Evolutionary conservation across 306 rosid genomes (phyloP), one percentile per base, ranked within the genome.

Genomic region (Malus fusca): DNA sequence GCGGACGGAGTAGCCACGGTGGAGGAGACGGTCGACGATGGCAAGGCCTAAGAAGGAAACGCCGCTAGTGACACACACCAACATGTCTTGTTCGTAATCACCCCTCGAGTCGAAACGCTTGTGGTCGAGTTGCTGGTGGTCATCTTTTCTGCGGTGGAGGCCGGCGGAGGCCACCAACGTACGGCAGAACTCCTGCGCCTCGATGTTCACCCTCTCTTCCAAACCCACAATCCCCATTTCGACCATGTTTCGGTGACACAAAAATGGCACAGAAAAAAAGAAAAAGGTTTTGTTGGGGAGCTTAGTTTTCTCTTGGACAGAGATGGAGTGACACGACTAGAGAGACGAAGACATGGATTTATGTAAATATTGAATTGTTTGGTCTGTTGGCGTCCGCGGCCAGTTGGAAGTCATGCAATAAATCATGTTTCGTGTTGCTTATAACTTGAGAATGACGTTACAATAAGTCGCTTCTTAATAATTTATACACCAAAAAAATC

Each of bases 11-110:
- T 84, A 95, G 68, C 99, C 97, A 43, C 80, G 84, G 22, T 70
- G 73, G 85, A 95, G 71, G 48, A 95, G 99, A 6, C 73, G 82
- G 70, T 85, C 86, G 30, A 91, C 87, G 67, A 95, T 28, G 74
- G 97, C 97, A 35, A 92, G 76, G 15, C 97, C 97, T 23, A 92
- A 74, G 75, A 85, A 87, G 4, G 99, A 92, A 74, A 82, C 92
- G 62, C 97, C 99, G 68, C 96, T 88, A 0, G 99, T 95, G 30
- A 95, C 97, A 68, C 97, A 92, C 4, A 95, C 84, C 30, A 88
- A 69, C 37, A 63, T 78, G 11, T 72, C 91, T 55, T 48, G 80
- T 13, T 70, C 77, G 0, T 81, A 87, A 12, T 70, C 81, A 21
- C 53, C 81, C 30, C 9, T 58, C 23, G 12, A 43, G 26, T 12